These are phyloP conservation scores for Fusarium luffae DNA, from an alignment of 2,329 filamentous ascomycete species.

Conservation along the genomic window DNA sequence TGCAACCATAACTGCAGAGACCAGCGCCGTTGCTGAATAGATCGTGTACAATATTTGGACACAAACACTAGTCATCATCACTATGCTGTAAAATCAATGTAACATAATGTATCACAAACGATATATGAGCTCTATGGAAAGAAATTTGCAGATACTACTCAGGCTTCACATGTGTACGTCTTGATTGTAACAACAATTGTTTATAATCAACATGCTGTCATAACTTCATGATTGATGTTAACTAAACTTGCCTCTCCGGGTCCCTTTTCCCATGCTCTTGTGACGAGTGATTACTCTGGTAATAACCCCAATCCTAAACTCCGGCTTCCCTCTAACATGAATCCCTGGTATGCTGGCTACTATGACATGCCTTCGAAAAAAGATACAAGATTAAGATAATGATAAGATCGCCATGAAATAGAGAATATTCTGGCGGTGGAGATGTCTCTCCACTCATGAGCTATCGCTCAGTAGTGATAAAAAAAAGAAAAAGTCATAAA, in stretches of 20 bases:
- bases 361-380: conserved; percentile 18
- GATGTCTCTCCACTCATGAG: conserved; percentile 13
- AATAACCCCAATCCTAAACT: conserved; percentile 25
- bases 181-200: not conserved
- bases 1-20: not conserved
- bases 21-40: not conserved
- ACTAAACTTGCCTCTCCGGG: conserved; percentile 14
- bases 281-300: conserved; percentile 27
- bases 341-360: conserved; percentile 26
- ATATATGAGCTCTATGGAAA: not conserved
- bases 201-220: conserved; percentile 3
- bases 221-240: conserved; percentile 41
- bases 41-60: not conserved
- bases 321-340: conserved; percentile 35
- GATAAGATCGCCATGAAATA: conserved; percentile 18
- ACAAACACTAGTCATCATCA: not conserved
- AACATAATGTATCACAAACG: conserved; percentile 1
- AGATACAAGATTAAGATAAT: conserved; percentile 37
- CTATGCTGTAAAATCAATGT: conserved; percentile 29
- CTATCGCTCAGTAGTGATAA: conserved; percentile 34
- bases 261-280: conserved; percentile 17
- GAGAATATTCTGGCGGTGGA: conserved; percentile 1
- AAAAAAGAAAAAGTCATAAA: conserved; percentile 10
- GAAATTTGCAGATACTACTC: not conserved
- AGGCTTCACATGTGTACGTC: not conserved